phyloP scores from a whole-genome alignment of 768 basidiomycete genomes.

The Agaricus subrufescens region DNA sequence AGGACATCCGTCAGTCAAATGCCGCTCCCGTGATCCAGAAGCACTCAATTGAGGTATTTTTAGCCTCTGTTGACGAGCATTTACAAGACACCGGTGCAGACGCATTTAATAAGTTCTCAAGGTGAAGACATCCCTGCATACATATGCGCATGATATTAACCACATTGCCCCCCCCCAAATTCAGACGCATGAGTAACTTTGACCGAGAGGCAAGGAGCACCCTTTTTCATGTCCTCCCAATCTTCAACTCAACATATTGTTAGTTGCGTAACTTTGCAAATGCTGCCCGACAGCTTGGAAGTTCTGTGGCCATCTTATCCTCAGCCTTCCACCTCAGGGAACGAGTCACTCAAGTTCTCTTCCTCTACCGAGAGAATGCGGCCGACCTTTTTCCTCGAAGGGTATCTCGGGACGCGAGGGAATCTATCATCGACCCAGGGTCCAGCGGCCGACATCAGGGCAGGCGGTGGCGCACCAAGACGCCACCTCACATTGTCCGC shows the following conservation, averaged over 20 bases:
- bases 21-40: background rate
- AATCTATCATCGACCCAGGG: constrained; percentile 24
- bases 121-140: constrained; percentile 27
- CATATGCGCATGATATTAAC: constrained; percentile 5
- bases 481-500: constrained; percentile 44
- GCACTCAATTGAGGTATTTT: background rate
- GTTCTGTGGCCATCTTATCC: constrained; percentile 72
- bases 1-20: constrained; percentile 56
- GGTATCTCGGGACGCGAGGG: constrained; percentile 36
- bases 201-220: constrained; percentile 52
- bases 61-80: constrained; percentile 66
- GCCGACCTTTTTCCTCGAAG: constrained; percentile 72
- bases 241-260: background rate
- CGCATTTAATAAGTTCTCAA: constrained; percentile 58
- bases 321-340: constrained; percentile 70
- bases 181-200: constrained; percentile 53
- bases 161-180: constrained; percentile 1
- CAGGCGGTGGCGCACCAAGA: constrained; percentile 29
- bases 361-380: constrained; percentile 71
- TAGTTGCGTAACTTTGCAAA: constrained; percentile 75
- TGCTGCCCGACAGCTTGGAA: constrained; percentile 71
- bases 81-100: constrained; percentile 63
- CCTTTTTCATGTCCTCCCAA: constrained; percentile 1
- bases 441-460: constrained; percentile 26
- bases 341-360: constrained; percentile 62